phyloP scores from a whole-genome alignment of 176 grass and related monocot genomes.

The Canna indica region DNA sequence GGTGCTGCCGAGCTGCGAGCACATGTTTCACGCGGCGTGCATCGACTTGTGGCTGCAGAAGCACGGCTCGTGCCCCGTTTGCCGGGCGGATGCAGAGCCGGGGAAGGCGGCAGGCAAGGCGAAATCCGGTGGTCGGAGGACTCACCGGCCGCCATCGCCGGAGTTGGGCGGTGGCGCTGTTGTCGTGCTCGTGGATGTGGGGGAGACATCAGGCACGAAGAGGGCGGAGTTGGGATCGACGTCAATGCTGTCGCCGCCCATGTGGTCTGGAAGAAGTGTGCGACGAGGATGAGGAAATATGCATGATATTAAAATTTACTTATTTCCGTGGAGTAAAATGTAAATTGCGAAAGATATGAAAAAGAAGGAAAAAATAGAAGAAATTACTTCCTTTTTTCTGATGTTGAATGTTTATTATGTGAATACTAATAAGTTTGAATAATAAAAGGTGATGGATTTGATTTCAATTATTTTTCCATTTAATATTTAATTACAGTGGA shows the following conservation, averaged over 20 bases:
- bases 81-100: constrained; percentile 34
- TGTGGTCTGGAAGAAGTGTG: neutral
- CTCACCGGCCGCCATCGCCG: neutral
- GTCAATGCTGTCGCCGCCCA: neutral
- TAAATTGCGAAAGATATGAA: too few species aligned
- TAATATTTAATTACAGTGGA: too few species aligned
- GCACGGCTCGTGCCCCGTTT: constrained; percentile 51
- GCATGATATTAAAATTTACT: too few species aligned
- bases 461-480: too few species aligned
- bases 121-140: neutral
- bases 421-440: too few species aligned
- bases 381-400: too few species aligned
- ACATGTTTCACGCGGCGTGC: constrained; percentile 51
- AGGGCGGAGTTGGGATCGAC: neutral
- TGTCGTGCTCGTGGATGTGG: neutral
- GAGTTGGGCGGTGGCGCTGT: neutral
- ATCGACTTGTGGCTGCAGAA: constrained; percentile 54
- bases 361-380: too few species aligned
- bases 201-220: neutral
- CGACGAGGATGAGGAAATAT: too few species aligned
- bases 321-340: too few species aligned
- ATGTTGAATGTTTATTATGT: too few species aligned
- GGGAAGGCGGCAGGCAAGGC: neutral
- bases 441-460: too few species aligned
- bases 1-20: constrained; percentile 41